These are phyloP conservation scores for Schizophyllum amplum DNA, from an alignment of 1,284 basidiomycete species.

Conservation along the genomic window DNA sequence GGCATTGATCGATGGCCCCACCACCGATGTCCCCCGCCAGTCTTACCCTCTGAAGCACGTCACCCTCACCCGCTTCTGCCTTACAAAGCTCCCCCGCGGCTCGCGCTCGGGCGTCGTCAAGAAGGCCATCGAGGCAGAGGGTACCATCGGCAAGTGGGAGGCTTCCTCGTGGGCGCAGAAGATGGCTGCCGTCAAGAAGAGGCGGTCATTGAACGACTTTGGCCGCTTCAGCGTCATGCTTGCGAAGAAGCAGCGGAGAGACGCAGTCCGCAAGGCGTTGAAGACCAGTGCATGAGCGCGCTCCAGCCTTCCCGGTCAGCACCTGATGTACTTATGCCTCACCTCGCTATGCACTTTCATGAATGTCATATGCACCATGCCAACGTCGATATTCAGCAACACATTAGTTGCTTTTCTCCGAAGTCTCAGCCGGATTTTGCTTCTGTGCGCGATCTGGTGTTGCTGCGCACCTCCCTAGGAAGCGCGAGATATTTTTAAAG, in stretches of 20 bases:
- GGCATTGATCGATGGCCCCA: conserved; percentile 95
- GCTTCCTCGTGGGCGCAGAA: conserved; percentile 88
- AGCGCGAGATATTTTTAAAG: too few species aligned
- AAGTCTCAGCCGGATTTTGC: too few species aligned
- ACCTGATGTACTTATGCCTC: background rate
- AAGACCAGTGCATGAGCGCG: conserved; percentile 2
- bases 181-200: conserved; percentile 69
- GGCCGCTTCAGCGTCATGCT: conserved; percentile 77
- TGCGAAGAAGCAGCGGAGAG: conserved; percentile 69
- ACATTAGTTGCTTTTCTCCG: too few species aligned
- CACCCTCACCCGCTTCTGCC: conserved; percentile 81
- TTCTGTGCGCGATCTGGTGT: too few species aligned
- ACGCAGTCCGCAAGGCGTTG: conserved; percentile 53
- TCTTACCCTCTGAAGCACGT: conserved; percentile 89
- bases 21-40: conserved; percentile 88
- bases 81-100: conserved; percentile 83
- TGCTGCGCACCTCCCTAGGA: too few species aligned
- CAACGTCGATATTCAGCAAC: too few species aligned
- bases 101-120: conserved; percentile 79
- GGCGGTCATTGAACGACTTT: conserved; percentile 85
- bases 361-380: background rate
- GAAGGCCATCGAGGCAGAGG: conserved; percentile 85
- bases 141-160: conserved; percentile 73
- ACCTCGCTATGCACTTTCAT: conserved; percentile 13
- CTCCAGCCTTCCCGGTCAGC: background rate